Evolutionary conservation across 208 protist species (phyloP), one percentile per base, ranked within the genome.

Genomic region (Crithidia mellificae): DNA sequence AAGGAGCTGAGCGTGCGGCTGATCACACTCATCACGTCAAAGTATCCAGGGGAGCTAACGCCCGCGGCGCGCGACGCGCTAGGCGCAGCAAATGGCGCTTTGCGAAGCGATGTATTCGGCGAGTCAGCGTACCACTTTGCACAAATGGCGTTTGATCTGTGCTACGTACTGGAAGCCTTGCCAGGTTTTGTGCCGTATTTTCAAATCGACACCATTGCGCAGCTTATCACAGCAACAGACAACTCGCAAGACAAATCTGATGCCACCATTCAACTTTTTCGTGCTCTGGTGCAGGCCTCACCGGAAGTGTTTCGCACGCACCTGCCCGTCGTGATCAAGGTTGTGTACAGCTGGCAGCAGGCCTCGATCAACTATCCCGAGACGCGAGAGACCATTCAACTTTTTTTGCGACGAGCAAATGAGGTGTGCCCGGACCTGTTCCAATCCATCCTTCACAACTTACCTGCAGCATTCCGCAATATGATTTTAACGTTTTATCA

Each of bases 331-430:
- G 68, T 76, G 17, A 71, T 94, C 51, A 73, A 79, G 39, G 53
- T 94, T 17, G 63, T 90, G n/a, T 88, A 79, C 61, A 94, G 88
- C 62, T 94, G 88, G 88, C 70, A 75, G 47, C 70, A 75, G 47
- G 70, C 70, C 30, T 24, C 70, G 1, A 19, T 38, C 27, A 71
- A 72, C 50, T 67, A 77, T 34, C 70, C 70, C n/a, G 62, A 54
- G 36, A 75, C 70, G 2, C 52, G 57, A 41, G 63, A 69, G 19
- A 65, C 70, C 11, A 75, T 75, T 36, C 70, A 69, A 49, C 30
- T 34, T 25, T 69, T 75, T 57, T 30, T 75, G 15, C 53, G 59
- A 46, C 70, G 61, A n/a, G 62, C 70, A 36, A 56, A 22, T 14
- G 57, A 57, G 32, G 53, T 58, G 0, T 75, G 70, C 39, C 70